Evolutionary conservation across 352 stramenopile species (phyloP).

Genomic region (Globisporangium parvum): DNA sequence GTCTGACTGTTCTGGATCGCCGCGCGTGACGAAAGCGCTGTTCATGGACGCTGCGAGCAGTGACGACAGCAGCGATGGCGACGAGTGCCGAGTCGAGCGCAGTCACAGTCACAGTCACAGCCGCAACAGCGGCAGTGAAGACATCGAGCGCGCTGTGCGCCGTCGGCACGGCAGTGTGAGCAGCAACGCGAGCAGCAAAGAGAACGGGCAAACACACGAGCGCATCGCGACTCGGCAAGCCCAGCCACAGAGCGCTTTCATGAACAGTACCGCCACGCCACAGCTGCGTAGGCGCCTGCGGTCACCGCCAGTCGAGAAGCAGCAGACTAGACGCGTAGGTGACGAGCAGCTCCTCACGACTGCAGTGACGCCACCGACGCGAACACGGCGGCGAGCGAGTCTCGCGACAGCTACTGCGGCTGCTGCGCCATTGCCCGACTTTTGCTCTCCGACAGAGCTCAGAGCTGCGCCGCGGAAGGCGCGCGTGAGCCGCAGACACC

Average conservation of each 20-base stretch:
- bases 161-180: too few species aligned
- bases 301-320: too few species aligned
- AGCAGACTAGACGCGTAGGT: background rate
- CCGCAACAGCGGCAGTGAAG: conserved; percentile 3
- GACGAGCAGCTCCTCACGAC: background rate
- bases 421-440: background rate
- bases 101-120: background rate
- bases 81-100: conserved; percentile 8
- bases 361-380: conserved; percentile 1
- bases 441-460: conserved; percentile 3
- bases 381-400: background rate
- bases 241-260: background rate
- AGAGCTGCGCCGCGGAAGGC: background rate
- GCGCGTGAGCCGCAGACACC: conserved; percentile 1
- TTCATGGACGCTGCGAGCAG: conserved; percentile 20
- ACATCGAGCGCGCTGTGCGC: background rate
- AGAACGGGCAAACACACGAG: background rate
- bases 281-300: too few species aligned
- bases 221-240: background rate
- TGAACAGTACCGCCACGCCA: background rate
- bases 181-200: background rate
- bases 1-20: conserved; percentile 4
- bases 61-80: conserved; percentile 20
- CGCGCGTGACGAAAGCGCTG: conserved; percentile 29
- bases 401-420: background rate